phyloP scores from a whole-genome alignment of 371 early-diverging fungal genomes.

The Mortierella sp. region DNA sequence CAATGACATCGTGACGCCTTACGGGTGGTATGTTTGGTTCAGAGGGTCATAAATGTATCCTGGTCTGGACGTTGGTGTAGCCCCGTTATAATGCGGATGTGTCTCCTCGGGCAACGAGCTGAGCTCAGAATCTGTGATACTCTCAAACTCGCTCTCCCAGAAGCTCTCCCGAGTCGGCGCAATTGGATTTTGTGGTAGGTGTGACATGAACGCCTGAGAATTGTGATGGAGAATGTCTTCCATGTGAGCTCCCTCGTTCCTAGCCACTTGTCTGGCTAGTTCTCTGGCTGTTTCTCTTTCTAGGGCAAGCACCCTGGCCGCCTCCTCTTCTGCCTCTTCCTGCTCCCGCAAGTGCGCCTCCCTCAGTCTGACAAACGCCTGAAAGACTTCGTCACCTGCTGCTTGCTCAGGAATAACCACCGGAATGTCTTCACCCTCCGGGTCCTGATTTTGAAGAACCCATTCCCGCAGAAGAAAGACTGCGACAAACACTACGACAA shows the following conservation, averaged over 20 bases:
- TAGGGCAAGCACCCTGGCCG: no score
- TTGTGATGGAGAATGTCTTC: no score
- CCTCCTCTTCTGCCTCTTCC: slow-evolving; percentile 7
- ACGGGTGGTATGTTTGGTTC: slow-evolving; percentile 32
- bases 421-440: slow-evolving; percentile 15
- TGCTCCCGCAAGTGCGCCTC: slow-evolving; percentile 15
- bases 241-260: no score
- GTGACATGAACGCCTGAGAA: no score
- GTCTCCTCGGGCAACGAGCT: slow-evolving; percentile 1
- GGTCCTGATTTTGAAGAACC: slow-evolving; percentile 80
- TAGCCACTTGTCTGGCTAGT: no score
- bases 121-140: not conserved
- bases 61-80: slow-evolving; percentile 11
- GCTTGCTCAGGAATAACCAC: slow-evolving; percentile 5
- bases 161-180: no score
- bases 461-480: slow-evolving; percentile 87
- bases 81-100: slow-evolving; percentile 1
- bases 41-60: slow-evolving; percentile 31
- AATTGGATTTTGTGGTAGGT: no score
- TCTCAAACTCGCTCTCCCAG: not conserved
- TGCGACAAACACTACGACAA: slow-evolving; percentile 80
- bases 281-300: no score
- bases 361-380: not conserved
- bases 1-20: not conserved
- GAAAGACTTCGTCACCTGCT: slow-evolving; percentile 11